Percentiles rank a stretch among this genome's conserved stretches.
Conservation (phyloP, 768 basidiomycete genomes). For the Kwoniella dendrophila region DNA sequence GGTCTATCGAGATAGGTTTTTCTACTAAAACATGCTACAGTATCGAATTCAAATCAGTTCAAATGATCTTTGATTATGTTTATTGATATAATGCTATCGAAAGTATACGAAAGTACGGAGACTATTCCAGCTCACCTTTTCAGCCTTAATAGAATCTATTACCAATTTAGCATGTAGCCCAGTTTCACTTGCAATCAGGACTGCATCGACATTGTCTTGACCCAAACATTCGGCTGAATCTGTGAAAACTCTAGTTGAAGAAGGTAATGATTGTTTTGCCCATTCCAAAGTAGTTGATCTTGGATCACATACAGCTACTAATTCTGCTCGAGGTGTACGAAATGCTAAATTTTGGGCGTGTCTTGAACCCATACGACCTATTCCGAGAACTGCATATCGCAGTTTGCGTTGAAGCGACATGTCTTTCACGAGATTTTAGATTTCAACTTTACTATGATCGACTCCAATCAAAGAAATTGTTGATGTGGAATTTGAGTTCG, state of each 20-base stretch:
- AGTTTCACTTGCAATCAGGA: constrained; percentile 35
- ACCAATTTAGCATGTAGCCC: constrained; percentile 29
- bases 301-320: constrained; percentile 15
- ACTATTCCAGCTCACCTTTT: constrained; percentile 20
- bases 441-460: too few relatives aligned
- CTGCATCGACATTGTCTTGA: constrained; percentile 21
- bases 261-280: constrained; percentile 5
- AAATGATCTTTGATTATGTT: too few relatives aligned
- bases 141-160: constrained; percentile 25
- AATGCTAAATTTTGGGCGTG: constrained; percentile 16
- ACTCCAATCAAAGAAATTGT: too few relatives aligned
- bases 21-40: constrained; percentile 32
- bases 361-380: constrained; percentile 18
- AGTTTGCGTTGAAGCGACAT: constrained; percentile 21
- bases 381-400: constrained; percentile 10
- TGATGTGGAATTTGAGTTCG: too few relatives aligned
- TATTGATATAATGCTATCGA: too few relatives aligned
- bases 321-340: constrained; percentile 11
- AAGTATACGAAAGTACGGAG: too few relatives aligned
- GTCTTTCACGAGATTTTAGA: too few relatives aligned
- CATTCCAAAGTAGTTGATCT: constrained; percentile 4
- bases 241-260: constrained; percentile 6
- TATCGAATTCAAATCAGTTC: neutral
- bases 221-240: constrained; percentile 17
- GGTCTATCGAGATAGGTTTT: constrained; percentile 36